Conservation (phyloP, 2,329 filamentous ascomycete genomes). For the Fusarium irregulare region DNA sequence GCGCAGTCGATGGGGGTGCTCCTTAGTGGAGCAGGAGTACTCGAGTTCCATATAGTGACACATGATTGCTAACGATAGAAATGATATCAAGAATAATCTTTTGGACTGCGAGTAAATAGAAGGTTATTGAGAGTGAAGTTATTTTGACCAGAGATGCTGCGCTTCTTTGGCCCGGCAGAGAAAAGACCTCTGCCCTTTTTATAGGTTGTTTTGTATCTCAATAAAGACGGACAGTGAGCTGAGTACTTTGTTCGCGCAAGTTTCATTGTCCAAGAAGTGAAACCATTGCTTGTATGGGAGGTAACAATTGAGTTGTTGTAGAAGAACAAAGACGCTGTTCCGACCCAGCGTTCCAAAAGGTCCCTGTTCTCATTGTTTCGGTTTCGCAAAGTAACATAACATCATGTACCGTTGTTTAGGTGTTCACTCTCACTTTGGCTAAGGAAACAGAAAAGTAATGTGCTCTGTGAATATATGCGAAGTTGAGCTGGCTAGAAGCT, state of each 20-base stretch:
- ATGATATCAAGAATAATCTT: not conserved
- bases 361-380: not conserved
- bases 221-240: not conserved
- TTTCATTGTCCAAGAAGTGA: too few species aligned
- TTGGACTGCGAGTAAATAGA: not conserved
- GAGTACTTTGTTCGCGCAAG: not conserved
- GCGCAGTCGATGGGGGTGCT: not conserved
- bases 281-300: not conserved
- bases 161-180: not conserved
- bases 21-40: constrained; percentile 12
- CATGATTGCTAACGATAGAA: constrained; percentile 4
- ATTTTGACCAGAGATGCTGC: not conserved
- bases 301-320: too few species aligned
- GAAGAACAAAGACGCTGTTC: not conserved
- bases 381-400: not conserved
- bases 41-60: constrained; percentile 21
- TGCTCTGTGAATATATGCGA: not conserved
- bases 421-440: not conserved
- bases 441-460: not conserved
- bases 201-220: not conserved
- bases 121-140: not conserved
- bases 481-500: not conserved
- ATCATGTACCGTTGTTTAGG: rapidly evolving
- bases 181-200: not conserved
- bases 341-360: not conserved